Evolutionary conservation across 805 yeast genomes (phyloP), one percentile per base, ranked within the genome.

Genomic region (Starmera dryadoides): DNA sequence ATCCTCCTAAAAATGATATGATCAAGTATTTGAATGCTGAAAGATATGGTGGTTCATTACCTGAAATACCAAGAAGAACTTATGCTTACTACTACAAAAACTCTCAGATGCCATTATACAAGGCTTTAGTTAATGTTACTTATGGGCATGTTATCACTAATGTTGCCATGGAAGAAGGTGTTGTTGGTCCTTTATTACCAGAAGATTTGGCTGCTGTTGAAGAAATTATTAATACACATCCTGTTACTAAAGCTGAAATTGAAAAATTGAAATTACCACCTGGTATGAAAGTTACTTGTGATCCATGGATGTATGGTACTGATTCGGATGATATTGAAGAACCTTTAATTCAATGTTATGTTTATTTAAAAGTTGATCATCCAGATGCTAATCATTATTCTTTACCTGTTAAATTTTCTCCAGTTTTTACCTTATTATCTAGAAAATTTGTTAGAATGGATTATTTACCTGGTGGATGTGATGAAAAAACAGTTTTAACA

Each of bases 231-330:
- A 52, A 63, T 50, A 50, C 58, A 20, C 82, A 81, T 54, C 88
- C 88, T 16, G 43, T 53, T 2, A 78, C 81, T 44, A 46, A 58
- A 44, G 84, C 79, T 20, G 88, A 83, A 59, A 68, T 81, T 49
- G 83, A 68, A 42, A 81, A 81, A 58, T 68, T 82, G 60, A 69
- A 77, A 47, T 66, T 83, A 42, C 89, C 88, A 44, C 33, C 40
- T 55, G 56, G 73, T 58, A 63, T 56, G 46, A 50, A 58, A 28
- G 79, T 81, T 36, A 71, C 78, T 49, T 72, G 72, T 55, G 91
- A 83, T 57, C 86, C 89, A 38, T 85, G 95, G 94, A 85, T 83
- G 72, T 83, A 85, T 58, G 94, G 91, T 53, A 79, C 87, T 26
- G 87, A 81, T 55, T 79, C 77, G 50, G 63, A 74, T 35, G 51